phyloP scores from a whole-genome alignment of 192 early-diverging fungal species.

The Oehlia diaphana region DNA sequence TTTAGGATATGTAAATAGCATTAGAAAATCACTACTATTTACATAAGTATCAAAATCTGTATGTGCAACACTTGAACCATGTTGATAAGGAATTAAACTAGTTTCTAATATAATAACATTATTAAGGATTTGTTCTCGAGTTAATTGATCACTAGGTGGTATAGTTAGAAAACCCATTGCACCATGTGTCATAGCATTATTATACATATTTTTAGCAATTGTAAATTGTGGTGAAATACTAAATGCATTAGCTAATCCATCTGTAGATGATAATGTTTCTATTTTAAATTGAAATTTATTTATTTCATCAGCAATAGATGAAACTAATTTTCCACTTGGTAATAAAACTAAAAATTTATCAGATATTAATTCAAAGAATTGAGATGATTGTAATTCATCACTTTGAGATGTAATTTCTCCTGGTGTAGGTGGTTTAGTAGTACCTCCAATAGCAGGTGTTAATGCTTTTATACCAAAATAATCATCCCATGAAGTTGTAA shows the following conservation, averaged over 20 bases:
- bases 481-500: neutral
- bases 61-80: neutral
- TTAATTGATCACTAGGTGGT: too few species aligned
- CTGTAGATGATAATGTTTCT: neutral
- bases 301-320: neutral
- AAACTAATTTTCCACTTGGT: neutral
- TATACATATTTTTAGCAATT: neutral
- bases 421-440: too few species aligned
- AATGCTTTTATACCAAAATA: neutral
- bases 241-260: neutral
- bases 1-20: neutral
- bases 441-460: neutral
- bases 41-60: neutral
- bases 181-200: neutral
- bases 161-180: neutral
- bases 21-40: neutral
- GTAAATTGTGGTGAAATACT: neutral
- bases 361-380: neutral
- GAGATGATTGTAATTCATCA: too few species aligned
- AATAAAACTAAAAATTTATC: neutral
- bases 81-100: neutral
- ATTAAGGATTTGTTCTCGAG: neutral
- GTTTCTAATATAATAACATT: constrained; percentile 4
- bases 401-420: too few species aligned
- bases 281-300: neutral